Evolutionary conservation across 225 moss, liverwort and hornwort genomes (phyloP), one percentile per base, ranked within the genome.

Genomic region (Pleurozium schreberi): DNA sequence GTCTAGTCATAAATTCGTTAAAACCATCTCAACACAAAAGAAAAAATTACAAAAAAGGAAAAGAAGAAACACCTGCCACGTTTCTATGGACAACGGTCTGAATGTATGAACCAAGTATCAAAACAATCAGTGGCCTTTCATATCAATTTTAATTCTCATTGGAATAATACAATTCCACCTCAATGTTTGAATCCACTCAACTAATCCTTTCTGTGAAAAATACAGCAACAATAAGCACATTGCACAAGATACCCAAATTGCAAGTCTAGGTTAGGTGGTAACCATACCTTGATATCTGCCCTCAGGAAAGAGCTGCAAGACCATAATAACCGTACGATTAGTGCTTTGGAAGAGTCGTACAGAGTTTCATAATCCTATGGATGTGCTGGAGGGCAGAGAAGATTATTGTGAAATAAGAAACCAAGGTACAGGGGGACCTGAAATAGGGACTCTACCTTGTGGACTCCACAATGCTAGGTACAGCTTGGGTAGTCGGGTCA

Each of bases 231-330:
- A 16, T 26, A 28, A 73, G 17, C 10, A 45, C 18, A 71, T 28
- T 28, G 16, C 17, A 45, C 10, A 71, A 71, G 15, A 17, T 45
- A 43, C 27, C 10, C 10, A 45, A 27, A 71, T 28, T 43, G 16
- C 28, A 74, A 71, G 30, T 30, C 27, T 5, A 27, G 11, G 13
- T 69, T 82, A 26, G 42, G 38, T 28, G 53, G 45, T 34, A 77
- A 78, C 8, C 43, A 63, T 95, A 98, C 98, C 97, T 98, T 98
- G 87, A 98, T 96, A 91, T 98, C 98, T 61, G 98, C 95, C 85
- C 74, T 94, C 88, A 98, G 93, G 87, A 98, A 97, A 38, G 95
- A 94, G 86, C 97, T 98, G 97, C 95, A 93, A 84, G 40, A 92
- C 61, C 89, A 88, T 84, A 75, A 74, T 23, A 59, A 76, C 14